phyloP scores from a whole-genome alignment of 2,329 filamentous ascomycete genomes.

The Fusarium poae region DNA sequence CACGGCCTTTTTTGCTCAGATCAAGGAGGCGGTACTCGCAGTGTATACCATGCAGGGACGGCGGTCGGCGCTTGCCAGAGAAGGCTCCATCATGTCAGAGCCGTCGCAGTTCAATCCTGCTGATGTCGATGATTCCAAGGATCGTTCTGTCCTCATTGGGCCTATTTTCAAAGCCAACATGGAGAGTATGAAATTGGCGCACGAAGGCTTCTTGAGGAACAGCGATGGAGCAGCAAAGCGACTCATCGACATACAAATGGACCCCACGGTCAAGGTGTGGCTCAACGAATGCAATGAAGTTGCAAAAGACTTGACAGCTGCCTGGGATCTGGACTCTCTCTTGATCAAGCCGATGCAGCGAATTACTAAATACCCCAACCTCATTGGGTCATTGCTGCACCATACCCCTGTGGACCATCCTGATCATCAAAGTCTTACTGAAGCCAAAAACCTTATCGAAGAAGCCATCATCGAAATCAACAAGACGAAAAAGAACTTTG shows the following conservation, averaged over 20 bases:
- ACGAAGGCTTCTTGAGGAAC: constrained; percentile 73
- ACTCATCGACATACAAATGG: constrained; percentile 72
- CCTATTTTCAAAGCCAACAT: constrained; percentile 69
- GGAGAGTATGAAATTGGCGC: constrained; percentile 70
- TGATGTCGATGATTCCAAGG: constrained; percentile 65
- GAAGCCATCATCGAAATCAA: constrained; percentile 88
- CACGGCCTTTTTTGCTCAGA: constrained; percentile 78
- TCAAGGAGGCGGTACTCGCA: constrained; percentile 83
- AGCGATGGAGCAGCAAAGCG: constrained; percentile 73
- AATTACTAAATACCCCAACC: constrained; percentile 90
- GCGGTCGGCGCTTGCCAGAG: constrained; percentile 58
- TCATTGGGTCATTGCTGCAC: constrained; percentile 83
- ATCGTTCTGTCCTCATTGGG: constrained; percentile 66
- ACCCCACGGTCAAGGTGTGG: constrained; percentile 81
- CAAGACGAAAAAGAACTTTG: constrained; percentile 93
- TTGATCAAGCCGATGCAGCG: constrained; percentile 97
- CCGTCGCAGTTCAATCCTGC: constrained; percentile 55
- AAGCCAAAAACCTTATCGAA: constrained; percentile 67
- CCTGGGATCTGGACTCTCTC: constrained; percentile 96
- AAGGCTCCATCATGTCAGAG: constrained; percentile 59
- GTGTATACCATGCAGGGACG: constrained; percentile 78
- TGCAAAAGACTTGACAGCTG: constrained; percentile 89
- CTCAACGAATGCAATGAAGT: constrained; percentile 92
- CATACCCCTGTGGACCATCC: constrained; percentile 86
- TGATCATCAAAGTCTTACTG: constrained; percentile 75